phyloP scores from a whole-genome alignment of 352 stramenopile genomes.

The Phytopythium delawarense region DNA sequence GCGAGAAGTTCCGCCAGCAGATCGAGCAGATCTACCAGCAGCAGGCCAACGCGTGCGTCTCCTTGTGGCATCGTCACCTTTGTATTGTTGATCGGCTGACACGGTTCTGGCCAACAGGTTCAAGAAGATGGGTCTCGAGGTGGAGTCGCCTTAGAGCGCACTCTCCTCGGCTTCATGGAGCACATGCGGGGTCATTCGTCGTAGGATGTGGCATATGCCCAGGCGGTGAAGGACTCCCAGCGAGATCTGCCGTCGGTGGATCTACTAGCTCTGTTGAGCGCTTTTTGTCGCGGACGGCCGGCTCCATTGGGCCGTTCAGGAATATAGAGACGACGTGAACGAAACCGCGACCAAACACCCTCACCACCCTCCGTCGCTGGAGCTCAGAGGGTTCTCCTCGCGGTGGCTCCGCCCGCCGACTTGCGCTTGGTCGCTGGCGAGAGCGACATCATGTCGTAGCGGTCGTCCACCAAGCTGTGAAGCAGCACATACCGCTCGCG shows the following conservation, averaged over 20 bases:
- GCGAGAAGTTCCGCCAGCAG: constrained; percentile 58
- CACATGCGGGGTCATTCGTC: neutral
- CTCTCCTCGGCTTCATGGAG: neutral
- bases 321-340: constrained; percentile 5
- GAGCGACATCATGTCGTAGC: constrained; percentile 86
- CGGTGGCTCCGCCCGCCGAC: constrained; percentile 5
- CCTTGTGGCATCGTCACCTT: neutral
- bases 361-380: neutral
- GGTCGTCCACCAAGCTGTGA: constrained; percentile 80
- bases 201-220: neutral
- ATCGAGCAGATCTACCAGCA: constrained; percentile 67
- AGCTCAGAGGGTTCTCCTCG: constrained; percentile 4
- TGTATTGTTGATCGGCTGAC: neutral
- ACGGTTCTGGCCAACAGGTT: constrained; percentile 31
- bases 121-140: constrained; percentile 60
- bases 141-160: constrained; percentile 36
- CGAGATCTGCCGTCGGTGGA: neutral
- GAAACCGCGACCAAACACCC: neutral
- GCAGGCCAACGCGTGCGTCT: constrained; percentile 62
- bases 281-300: neutral
- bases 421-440: constrained; percentile 44
- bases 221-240: neutral
- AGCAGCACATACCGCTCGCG: constrained; percentile 76
- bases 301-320: neutral
- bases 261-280: neutral